Evolutionary conservation across 2,329 filamentous ascomycete genomes (phyloP).

Genomic region (Cordyceps fumosorosea): DNA sequence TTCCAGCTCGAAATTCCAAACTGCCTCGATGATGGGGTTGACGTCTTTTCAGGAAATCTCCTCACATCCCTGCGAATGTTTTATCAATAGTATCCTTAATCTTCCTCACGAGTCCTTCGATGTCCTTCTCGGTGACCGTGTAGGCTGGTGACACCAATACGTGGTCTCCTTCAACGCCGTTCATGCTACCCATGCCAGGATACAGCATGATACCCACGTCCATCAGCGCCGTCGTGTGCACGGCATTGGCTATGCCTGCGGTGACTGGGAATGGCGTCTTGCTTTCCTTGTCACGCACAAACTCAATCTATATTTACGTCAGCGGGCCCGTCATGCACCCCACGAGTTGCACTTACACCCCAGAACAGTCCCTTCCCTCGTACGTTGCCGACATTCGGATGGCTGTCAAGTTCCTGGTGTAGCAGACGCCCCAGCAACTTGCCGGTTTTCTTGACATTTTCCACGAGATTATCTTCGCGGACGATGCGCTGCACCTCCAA

Average conservation of each 20-base stretch:
- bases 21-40: no score
- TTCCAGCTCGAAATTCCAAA: not conserved
- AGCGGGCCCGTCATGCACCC: not conserved
- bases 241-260: slow-evolving; percentile 19
- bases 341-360: slow-evolving; percentile 17
- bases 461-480: slow-evolving; percentile 19
- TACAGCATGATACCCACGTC: slow-evolving; percentile 43
- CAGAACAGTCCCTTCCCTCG: slow-evolving; percentile 26
- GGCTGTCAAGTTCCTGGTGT: slow-evolving; percentile 18
- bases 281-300: slow-evolving; percentile 21
- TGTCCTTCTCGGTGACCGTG: slow-evolving; percentile 25
- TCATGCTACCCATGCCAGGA: slow-evolving; percentile 20
- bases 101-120: slow-evolving; percentile 17
- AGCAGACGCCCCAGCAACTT: slow-evolving; percentile 16
- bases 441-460: slow-evolving; percentile 16
- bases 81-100: slow-evolving; percentile 13
- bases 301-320: slow-evolving; percentile 19
- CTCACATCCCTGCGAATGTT: slow-evolving; percentile 9
- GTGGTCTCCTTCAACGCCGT: slow-evolving; percentile 20
- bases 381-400: slow-evolving; percentile 25
- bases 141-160: slow-evolving; percentile 36
- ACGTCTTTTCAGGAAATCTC: no score
- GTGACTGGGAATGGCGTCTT: slow-evolving; percentile 26
- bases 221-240: slow-evolving; percentile 33
- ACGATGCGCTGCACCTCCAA: slow-evolving; percentile 39